Percentiles rank a stretch among this genome's conserved stretches.
Conservation (phyloP, 176 grass and related monocot species). For the Saccharum spontaneum region DNA sequence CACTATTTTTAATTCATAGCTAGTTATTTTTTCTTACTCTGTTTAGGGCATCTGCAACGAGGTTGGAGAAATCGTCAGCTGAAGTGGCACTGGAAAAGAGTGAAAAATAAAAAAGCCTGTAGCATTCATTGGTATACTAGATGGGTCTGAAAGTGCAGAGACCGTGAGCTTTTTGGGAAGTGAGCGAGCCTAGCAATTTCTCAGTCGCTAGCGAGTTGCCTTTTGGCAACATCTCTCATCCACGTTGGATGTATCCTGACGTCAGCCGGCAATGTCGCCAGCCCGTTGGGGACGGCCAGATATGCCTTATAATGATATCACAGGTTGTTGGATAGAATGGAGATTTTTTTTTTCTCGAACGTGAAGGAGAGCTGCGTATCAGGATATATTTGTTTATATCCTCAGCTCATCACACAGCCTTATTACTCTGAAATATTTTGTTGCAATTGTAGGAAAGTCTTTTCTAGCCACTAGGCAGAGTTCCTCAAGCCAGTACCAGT, state of each 20-base stretch:
- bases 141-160: too few species aligned
- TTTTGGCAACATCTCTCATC: too few species aligned
- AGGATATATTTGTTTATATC: slow-evolving; percentile 1
- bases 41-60: background rate
- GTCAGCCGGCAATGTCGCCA: too few species aligned
- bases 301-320: background rate
- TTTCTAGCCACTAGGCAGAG: background rate
- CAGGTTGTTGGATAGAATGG: background rate
- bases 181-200: too few species aligned
- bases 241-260: too few species aligned
- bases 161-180: too few species aligned
- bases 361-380: background rate
- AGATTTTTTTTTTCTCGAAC: background rate
- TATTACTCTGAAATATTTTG: slow-evolving; percentile 9
- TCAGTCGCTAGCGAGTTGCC: too few species aligned
- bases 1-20: background rate
- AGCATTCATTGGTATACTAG: too few species aligned
- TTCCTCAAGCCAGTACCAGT: background rate
- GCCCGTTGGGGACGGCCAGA: background rate
- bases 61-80: too few species aligned
- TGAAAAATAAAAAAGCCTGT: too few species aligned
- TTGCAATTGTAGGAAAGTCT: background rate
- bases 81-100: too few species aligned
- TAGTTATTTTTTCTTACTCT: slow-evolving; percentile 6
- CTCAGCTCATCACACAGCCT: background rate